These are phyloP conservation scores for Leccinum variicolor DNA, from an alignment of 768 basidiomycete species.

Conservation along the genomic window DNA sequence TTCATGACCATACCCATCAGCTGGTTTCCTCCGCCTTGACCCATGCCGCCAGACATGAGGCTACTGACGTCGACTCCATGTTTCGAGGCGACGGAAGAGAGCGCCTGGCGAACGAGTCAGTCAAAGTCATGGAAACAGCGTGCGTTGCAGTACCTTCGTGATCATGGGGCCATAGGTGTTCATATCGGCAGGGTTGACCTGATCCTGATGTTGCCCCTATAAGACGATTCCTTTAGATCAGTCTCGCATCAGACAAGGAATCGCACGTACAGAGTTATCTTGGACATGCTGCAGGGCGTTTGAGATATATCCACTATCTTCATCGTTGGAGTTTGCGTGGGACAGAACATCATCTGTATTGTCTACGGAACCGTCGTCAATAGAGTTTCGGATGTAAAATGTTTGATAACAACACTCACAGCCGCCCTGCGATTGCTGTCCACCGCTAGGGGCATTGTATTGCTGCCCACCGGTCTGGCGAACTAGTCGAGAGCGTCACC, in stretches of 20 bases:
- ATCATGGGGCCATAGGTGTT: slow-evolving; percentile 20
- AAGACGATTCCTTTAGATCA: background rate
- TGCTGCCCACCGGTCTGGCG: slow-evolving; percentile 63
- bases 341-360: slow-evolving; percentile 61
- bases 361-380: slow-evolving; percentile 38
- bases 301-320: slow-evolving; percentile 3
- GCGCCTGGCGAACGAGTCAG: slow-evolving; percentile 13
- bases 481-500: slow-evolving; percentile 29
- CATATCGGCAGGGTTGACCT: slow-evolving; percentile 9
- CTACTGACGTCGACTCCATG: slow-evolving; percentile 30
- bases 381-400: background rate
- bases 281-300: slow-evolving; percentile 23
- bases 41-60: slow-evolving; percentile 29
- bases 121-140: background rate
- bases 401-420: slow-evolving; percentile 14
- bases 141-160: slow-evolving; percentile 4
- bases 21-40: slow-evolving; percentile 51
- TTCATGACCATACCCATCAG: slow-evolving; percentile 87
- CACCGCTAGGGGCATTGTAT: slow-evolving; percentile 55
- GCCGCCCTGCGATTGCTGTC: slow-evolving; percentile 21
- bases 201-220: slow-evolving; percentile 16
- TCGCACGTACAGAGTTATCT: slow-evolving; percentile 15
- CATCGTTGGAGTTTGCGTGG: slow-evolving; percentile 37
- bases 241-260: background rate
- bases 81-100: slow-evolving; percentile 11